Base-by-base conservation (phyloP, 2,329 filamentous ascomycete species). In the Epichloe sp. region DNA sequence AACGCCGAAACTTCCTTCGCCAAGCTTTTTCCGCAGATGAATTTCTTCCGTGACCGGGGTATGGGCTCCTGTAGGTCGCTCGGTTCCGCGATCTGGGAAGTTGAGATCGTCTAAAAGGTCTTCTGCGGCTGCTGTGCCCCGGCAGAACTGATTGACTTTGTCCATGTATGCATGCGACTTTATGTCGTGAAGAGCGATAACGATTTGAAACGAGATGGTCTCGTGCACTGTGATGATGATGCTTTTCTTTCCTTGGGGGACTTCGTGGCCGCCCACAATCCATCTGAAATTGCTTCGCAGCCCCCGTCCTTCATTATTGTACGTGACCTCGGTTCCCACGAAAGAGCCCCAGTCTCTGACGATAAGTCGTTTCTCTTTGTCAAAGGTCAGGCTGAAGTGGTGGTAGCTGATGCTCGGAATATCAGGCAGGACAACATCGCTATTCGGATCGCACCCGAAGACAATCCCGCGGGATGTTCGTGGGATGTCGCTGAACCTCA, bases 361-460 rank as follows among this genome's bases (percentile, higher is more conserved):
- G 35, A 57, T 48, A n/a, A 40, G 54, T 5, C 54, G 52, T 3
- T 47, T 50, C 1, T 8, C 3, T 1, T 53, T 41, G 41, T 59
- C 56, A 35, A 59, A 59, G 8, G 55, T 58, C 15, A 59, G 7
- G 36, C 52, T 53, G 21, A 55, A 50, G 41, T 57, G 55, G 21
- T 14, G 36, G 36, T 11, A 14, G 36, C 36, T 37, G 36, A 37
- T 15, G 12, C 36, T 15, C 12, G 36, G 4, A 5, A 14, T 4
- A 5, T 37, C 15, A 15, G 36, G 40, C 34, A n/a, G 23, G 6
- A 37, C 11, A 15, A 37, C 36, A 15, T 37, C 36, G 36, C 36
- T 14, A 15, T 37, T 15, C 10, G 4, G 4, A 15, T 37, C 36
- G 10, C 5, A 8, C 36, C 36, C 36, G 15, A 37, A 37, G 12